phyloP scores from a whole-genome alignment of 108 stramenopile species.

The Stephanodiscus triporus region DNA sequence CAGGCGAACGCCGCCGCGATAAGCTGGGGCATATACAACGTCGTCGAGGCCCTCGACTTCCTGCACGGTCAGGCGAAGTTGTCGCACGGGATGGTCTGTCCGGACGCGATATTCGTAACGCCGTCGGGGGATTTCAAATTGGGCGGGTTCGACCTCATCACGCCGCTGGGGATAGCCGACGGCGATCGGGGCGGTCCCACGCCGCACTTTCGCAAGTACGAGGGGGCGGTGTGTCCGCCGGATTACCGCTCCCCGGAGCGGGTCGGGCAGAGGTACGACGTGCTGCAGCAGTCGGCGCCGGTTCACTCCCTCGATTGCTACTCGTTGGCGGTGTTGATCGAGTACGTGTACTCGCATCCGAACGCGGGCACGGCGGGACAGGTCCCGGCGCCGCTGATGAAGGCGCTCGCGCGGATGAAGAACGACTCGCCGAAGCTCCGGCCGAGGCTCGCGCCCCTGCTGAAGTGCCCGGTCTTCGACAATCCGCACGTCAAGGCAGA shows the following conservation, averaged over 20 bases:
- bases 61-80: slow-evolving; percentile 80
- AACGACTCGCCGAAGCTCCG: slow-evolving; percentile 71
- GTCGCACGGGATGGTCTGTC: slow-evolving; percentile 75
- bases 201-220: slow-evolving; percentile 70
- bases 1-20: slow-evolving; percentile 55
- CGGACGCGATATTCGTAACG: slow-evolving; percentile 77
- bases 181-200: slow-evolving; percentile 60
- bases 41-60: slow-evolving; percentile 76
- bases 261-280: slow-evolving; percentile 58
- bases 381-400: slow-evolving; percentile 72
- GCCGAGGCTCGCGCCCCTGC: slow-evolving; percentile 70
- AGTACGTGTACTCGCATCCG: slow-evolving; percentile 66
- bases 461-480: slow-evolving; percentile 86
- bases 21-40: slow-evolving; percentile 80
- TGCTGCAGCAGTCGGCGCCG: slow-evolving; percentile 53
- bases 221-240: slow-evolving; percentile 57
- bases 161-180: slow-evolving; percentile 58
- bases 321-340: slow-evolving; percentile 72
- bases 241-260: slow-evolving; percentile 86
- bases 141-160: slow-evolving; percentile 72
- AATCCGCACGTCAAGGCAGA: slow-evolving; percentile 74
- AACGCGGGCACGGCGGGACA: slow-evolving; percentile 46
- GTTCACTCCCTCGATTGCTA: slow-evolving; percentile 83
- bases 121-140: slow-evolving; percentile 86
- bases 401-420: slow-evolving; percentile 73